A percentile compares a stretch with the other conserved stretches of the same genome.
Evolutionary conservation across 352 stramenopile genomes (phyloP).

Genomic region (Globisporangium ultimum): DNA sequence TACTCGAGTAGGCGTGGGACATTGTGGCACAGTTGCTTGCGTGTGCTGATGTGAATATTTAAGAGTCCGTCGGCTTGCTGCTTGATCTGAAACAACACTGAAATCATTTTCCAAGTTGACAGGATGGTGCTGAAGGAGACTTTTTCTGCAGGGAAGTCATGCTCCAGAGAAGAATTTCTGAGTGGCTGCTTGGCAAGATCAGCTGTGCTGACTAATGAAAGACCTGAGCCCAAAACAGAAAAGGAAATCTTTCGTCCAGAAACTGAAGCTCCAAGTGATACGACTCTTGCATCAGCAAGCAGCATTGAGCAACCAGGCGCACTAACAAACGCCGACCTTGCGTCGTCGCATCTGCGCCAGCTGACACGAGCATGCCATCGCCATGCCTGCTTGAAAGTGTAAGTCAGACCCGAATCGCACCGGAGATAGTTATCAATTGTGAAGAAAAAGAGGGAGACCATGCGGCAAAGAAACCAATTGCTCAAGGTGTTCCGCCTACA

Average conservation of each 20-base stretch:
- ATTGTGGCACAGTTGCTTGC: not conserved
- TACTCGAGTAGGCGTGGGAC: not conserved
- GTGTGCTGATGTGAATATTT: not conserved
- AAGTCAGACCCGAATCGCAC: not conserved
- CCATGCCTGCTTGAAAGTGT: constrained; percentile 9
- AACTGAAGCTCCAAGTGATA: not conserved
- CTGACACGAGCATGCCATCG: constrained; percentile 10
- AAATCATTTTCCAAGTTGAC: not conserved
- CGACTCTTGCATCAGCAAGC: not conserved
- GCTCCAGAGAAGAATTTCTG: constrained; percentile 1
- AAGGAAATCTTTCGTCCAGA: not conserved
- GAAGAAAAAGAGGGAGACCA: not conserved
- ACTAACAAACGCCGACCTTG: not conserved
- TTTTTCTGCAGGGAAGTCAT: not conserved
- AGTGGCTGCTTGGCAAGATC: not conserved
- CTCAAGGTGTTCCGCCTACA: constrained; percentile 1
- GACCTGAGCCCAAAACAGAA: not conserved
- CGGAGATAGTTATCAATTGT: not conserved
- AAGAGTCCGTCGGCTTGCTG: not conserved
- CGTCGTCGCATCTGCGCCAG: constrained; percentile 1
- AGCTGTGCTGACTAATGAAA: not conserved
- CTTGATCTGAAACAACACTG: constrained; percentile 1
- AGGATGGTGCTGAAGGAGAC: not conserved
- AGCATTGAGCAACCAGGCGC: not conserved
- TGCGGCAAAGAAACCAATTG: not conserved